Evolutionary conservation across 257 asterid genomes (phyloP).

Genomic region (Solanum boliviense): DNA sequence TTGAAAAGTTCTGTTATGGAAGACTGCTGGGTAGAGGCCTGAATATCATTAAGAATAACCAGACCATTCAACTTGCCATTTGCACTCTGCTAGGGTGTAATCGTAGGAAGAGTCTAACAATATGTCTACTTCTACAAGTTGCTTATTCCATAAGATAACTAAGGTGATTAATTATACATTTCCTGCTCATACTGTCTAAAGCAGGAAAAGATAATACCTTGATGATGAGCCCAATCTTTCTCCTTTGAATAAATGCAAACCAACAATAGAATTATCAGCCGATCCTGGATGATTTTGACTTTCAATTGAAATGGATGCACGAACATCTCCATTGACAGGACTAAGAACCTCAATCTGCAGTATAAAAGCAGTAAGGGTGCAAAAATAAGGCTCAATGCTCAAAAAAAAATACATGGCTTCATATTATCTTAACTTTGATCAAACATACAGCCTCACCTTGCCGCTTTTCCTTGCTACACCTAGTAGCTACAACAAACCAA

Average conservation of each 20-base stretch:
- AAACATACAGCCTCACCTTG: constrained; percentile 37
- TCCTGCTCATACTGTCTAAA: not conserved
- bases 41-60: too few species aligned
- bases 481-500: constrained; percentile 27
- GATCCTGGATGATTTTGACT: constrained; percentile 22
- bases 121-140: not conserved
- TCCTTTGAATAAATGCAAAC: constrained; percentile 61
- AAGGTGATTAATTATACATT: not conserved
- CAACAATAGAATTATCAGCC: constrained; percentile 40
- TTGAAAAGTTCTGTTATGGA: not conserved
- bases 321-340: constrained; percentile 58
- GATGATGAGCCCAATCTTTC: constrained; percentile 38
- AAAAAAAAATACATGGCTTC: not conserved
- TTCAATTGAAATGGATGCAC: constrained; percentile 32
- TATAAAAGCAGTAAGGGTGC: constrained; percentile 1
- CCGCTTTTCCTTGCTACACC: constrained; percentile 77
- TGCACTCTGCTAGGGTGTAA: not conserved
- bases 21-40: too few species aligned
- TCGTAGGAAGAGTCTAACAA: not conserved
- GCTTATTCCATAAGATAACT: not conserved
- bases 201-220: constrained; percentile 21
- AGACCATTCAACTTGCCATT: not conserved
- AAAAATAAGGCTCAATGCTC: not conserved
- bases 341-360: constrained; percentile 64
- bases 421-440: not conserved